Evolutionary conservation across 371 early-diverging fungal genomes (phyloP), one percentile per base, ranked within the genome.

Genomic region (Umbelopsis sp.): DNA sequence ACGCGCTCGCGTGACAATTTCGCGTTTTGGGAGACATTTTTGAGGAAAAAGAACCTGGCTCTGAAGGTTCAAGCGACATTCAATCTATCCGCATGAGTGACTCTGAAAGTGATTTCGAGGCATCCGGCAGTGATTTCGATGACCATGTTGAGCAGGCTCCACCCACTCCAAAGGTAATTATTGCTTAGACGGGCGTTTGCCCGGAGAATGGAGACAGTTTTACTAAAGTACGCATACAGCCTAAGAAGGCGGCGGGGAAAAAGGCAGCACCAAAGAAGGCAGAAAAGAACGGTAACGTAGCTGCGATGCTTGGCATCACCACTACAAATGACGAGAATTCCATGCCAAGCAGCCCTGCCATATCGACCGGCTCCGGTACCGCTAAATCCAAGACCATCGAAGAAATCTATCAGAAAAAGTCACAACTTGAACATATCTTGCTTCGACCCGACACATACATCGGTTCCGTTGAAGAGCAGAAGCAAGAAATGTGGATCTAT

Each of bases 371-470:
- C 8, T 53, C 66, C 20, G 69, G 53, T 25, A 68, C 70, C 41
- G 62, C 65, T 38, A 73, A 72, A 25, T 50, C 75, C 2, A 86
- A 87, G 65, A 85, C 92, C 0, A 80, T 98, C 62, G 98, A 98
- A 77, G 94, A 99, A 72, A 97, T 94, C 37, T 99, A 99, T 77
- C 98, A 99, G 75, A 99, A 98, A 76, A 99, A 99, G 77, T 93
- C 99, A 5, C 99, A 97, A 62, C 80, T 99, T 20, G 99, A 99
- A 80, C 99, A 99, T 74, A 98, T 99, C 63, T 80, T 99, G 48
- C 84, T 99, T 45, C 92, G 99, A 45, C 99, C 99, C 0, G 99
- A 99, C 77, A 98, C 99, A 3, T 99, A 99, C 79, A 98, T 99
- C 76, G 99, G 99, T 6, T 96, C 99, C 0, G 91, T 94, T 35